A percentile compares a stretch with the other conserved stretches of the same genome.
Conservation (phyloP, 805 yeast genomes). For the Candida sakaeoensis region DNA sequence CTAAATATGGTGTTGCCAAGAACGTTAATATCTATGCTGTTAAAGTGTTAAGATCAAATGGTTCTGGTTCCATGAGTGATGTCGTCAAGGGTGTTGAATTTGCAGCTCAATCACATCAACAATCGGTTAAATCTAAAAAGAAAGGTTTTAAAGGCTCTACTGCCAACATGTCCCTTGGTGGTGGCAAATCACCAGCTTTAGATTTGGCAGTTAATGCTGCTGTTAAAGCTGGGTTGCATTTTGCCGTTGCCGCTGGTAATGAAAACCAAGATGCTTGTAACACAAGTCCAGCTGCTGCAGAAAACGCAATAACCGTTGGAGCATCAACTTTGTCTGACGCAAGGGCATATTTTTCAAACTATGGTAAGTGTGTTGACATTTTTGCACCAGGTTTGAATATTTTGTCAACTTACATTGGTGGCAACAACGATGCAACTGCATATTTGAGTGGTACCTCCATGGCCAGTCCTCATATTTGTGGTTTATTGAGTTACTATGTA, state of each 20-base stretch:
- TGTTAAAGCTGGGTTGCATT: constrained; percentile 80
- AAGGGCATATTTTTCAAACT: constrained; percentile 94
- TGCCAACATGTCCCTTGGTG: constrained; percentile 93
- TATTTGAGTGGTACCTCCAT: constrained; percentile 92
- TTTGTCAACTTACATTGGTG: constrained; percentile 81
- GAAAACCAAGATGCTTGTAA: constrained; percentile 91
- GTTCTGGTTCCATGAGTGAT: constrained; percentile 80
- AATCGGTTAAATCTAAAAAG: constrained; percentile 46
- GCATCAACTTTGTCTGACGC: constrained; percentile 86
- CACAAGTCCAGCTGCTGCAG: constrained; percentile 87
- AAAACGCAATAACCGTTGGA: constrained; percentile 86
- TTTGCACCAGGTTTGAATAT: constrained; percentile 95
- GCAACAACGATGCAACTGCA: constrained; percentile 71
- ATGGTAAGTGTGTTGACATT: constrained; percentile 92
- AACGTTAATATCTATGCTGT: constrained; percentile 75
- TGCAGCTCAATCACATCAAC: constrained; percentile 71
- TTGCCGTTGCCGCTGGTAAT: constrained; percentile 97
- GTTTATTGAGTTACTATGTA: constrained; percentile 83
- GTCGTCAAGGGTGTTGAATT: constrained; percentile 82
- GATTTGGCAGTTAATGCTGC: constrained; percentile 90
- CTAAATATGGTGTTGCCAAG: constrained; percentile 80
- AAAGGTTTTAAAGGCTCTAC: constrained; percentile 80
- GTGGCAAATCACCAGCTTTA: constrained; percentile 84
- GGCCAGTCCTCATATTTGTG: constrained; percentile 97
- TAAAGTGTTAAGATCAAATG: constrained; percentile 77